Evolutionary conservation across 1,284 basidiomycete genomes (phyloP), one percentile per base, ranked within the genome.

Genomic region (Golubevia sp.): DNA sequence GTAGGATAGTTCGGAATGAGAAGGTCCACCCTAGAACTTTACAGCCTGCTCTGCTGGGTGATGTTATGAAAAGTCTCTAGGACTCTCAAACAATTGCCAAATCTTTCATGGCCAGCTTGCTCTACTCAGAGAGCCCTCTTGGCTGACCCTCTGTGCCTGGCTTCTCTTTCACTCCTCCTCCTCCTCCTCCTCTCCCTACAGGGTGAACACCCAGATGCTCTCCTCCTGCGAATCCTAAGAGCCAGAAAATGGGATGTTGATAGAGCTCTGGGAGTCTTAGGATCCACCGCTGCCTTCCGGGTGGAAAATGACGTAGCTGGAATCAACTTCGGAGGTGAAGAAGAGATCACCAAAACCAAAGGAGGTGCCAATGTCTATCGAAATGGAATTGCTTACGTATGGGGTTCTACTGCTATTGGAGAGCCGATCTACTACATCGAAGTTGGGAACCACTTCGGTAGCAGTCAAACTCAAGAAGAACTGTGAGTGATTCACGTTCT

Each of bases 381-480:
- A 59, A 77, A 77, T 49, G 77, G 75, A 26, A 68, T 79, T 27
- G 71, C 73, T 18, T 79, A 79, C 55, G 58, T 68, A 18, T 59
- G 61, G 24, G 77, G 77, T 15, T 73, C 77, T 18, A 69, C 73
- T 2, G 44, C 64, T 0, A 56, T 56, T 5, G 77, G 77, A 24
- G 74, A 77, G 56, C 77, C 77, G 1, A 58, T 79, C 56, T 79
- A 76, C 53, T 66, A 71, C 24, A 77, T 79, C 67, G 77, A 79
- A 58, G 77, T 79, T 7, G 77, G 68, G 24, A 62, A 64, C 3
- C 77, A 79, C 58, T 77, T 74, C 58, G 70, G 71, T 18, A 69
- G 74, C 44, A 73, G 70, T 23, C 77, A 79, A 66, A 79, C 77
- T 0, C 75, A 76, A 13, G 65, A 75, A 8, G 77, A 79, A 55